phyloP scores from a whole-genome alignment of 1,139 yeast species.

The Yamadazyma diddensiae region DNA sequence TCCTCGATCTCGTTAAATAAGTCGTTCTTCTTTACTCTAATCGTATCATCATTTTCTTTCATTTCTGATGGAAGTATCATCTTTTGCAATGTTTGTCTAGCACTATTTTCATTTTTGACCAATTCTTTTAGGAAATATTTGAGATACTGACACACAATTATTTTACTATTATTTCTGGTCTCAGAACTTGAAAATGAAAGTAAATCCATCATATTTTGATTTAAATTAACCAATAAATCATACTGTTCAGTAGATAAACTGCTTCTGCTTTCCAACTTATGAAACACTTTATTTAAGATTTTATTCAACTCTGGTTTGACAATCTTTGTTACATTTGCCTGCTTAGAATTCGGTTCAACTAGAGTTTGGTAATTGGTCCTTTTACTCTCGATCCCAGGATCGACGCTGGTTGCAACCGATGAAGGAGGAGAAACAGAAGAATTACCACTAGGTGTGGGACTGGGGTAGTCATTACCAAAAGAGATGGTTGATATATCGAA shows the following conservation, averaged over 20 bases:
- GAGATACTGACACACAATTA: slow-evolving; percentile 38
- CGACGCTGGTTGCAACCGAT: slow-evolving; percentile 4
- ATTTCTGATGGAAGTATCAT: slow-evolving; percentile 37
- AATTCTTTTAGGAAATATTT: slow-evolving; percentile 42
- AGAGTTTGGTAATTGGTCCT: slow-evolving; percentile 11
- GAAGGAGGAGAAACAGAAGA: slow-evolving; percentile 16
- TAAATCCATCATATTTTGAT: slow-evolving; percentile 27
- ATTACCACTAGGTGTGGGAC: slow-evolving; percentile 12
- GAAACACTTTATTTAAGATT: slow-evolving; percentile 33
- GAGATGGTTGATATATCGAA: slow-evolving; percentile 39
- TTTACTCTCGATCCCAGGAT: not conserved
- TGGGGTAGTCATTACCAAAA: slow-evolving; percentile 10
- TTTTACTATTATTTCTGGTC: slow-evolving; percentile 18
- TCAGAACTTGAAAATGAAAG: slow-evolving; percentile 23
- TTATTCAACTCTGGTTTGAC: slow-evolving; percentile 30
- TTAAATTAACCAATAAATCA: slow-evolving; percentile 32
- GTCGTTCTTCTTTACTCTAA: slow-evolving; percentile 7
- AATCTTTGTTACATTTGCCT: slow-evolving; percentile 23
- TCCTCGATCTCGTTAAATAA: slow-evolving; percentile 45
- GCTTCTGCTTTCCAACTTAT: slow-evolving; percentile 33
- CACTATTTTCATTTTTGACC: slow-evolving; percentile 18
- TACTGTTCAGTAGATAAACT: slow-evolving; percentile 35
- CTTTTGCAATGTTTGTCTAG: slow-evolving; percentile 23
- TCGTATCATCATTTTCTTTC: slow-evolving; percentile 8
- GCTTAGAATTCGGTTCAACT: slow-evolving; percentile 18